Percentiles rank a stretch among this genome's conserved stretches.
Conservation (phyloP, 768 basidiomycete species). For the Chalciporus piperatus region DNA sequence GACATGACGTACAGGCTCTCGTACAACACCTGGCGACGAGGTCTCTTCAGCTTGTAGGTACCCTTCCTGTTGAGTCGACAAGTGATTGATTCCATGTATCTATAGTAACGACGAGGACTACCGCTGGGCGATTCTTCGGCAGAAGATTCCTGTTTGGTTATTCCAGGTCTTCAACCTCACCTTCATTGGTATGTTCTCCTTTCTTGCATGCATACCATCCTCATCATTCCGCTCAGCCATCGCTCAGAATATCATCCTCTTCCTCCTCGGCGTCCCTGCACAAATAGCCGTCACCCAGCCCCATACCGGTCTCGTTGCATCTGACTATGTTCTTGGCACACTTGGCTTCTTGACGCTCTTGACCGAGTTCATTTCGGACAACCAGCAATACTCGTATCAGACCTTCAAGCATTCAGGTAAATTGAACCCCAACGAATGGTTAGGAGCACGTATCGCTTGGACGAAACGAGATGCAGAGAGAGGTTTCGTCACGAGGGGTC, state of each 20-base stretch:
- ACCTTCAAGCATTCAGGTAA: slow-evolving; percentile 60
- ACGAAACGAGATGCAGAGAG: slow-evolving; percentile 64
- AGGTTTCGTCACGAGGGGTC: slow-evolving; percentile 81
- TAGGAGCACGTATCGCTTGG: slow-evolving; percentile 63
- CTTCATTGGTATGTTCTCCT: slow-evolving; percentile 60
- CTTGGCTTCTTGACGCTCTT: slow-evolving; percentile 58
- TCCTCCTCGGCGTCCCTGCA: slow-evolving; percentile 64
- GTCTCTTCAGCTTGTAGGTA: slow-evolving; percentile 68
- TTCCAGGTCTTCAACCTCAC: slow-evolving; percentile 61
- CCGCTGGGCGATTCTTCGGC: slow-evolving; percentile 79
- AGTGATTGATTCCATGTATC: neutral
- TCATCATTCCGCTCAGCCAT: slow-evolving; percentile 41
- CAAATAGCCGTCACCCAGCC: slow-evolving; percentile 54
- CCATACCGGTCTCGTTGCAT: slow-evolving; percentile 46
- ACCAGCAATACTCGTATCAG: slow-evolving; percentile 87
- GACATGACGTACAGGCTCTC: slow-evolving; percentile 45
- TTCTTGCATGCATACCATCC: neutral
- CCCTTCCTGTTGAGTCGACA: neutral
- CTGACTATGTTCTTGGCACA: slow-evolving; percentile 62
- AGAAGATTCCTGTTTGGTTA: slow-evolving; percentile 48
- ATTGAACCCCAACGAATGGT: slow-evolving; percentile 50
- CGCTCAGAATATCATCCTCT: slow-evolving; percentile 78
- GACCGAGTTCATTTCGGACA: slow-evolving; percentile 83
- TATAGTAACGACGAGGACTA: slow-evolving; percentile 84
- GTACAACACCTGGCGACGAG: slow-evolving; percentile 83